Percentiles rank a stretch among this genome's conserved stretches.
Conservation (phyloP, 129 eudicot species). For the Pulicaria dysenterica region DNA sequence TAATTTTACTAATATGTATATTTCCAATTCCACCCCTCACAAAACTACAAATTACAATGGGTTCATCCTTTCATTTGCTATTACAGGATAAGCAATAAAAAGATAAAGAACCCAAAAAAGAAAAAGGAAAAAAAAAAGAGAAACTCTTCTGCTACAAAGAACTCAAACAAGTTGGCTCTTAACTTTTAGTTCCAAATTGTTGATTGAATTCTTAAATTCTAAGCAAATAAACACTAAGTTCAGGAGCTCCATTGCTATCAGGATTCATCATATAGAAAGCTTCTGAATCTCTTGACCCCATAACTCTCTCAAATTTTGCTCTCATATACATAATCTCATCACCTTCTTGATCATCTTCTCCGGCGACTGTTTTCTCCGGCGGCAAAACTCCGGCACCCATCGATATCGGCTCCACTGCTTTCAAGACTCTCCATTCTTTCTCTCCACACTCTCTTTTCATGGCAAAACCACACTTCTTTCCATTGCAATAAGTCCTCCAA, state of each 20-base stretch:
- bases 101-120: constrained; percentile 2
- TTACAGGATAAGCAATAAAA: constrained; percentile 33
- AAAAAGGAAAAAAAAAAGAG: constrained; percentile 13
- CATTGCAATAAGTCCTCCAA: constrained; percentile 85
- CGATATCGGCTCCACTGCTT: constrained; percentile 76
- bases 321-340: constrained; percentile 80
- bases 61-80: constrained; percentile 33
- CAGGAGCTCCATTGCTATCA: constrained; percentile 84
- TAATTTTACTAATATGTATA: constrained; percentile 35
- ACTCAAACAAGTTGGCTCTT: constrained; percentile 11
- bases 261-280: constrained; percentile 94
- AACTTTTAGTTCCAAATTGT: constrained; percentile 13
- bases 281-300: constrained; percentile 80
- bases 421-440: constrained; percentile 62
- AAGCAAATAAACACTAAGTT: constrained; percentile 79
- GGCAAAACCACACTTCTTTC: constrained; percentile 75
- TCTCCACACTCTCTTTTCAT: constrained; percentile 65
- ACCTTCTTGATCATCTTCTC: constrained; percentile 44
- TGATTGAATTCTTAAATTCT: constrained; percentile 50
- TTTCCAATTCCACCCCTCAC: constrained; percentile 55
- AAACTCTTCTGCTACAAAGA: constrained; percentile 30
- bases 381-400: constrained; percentile 93
- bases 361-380: constrained; percentile 37
- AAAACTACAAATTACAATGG: constrained; percentile 38
- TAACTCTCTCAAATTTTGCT: constrained; percentile 84